Evolutionary conservation across 176 grass and related monocot species (phyloP).

Genomic region (Thalia dealbata): DNA sequence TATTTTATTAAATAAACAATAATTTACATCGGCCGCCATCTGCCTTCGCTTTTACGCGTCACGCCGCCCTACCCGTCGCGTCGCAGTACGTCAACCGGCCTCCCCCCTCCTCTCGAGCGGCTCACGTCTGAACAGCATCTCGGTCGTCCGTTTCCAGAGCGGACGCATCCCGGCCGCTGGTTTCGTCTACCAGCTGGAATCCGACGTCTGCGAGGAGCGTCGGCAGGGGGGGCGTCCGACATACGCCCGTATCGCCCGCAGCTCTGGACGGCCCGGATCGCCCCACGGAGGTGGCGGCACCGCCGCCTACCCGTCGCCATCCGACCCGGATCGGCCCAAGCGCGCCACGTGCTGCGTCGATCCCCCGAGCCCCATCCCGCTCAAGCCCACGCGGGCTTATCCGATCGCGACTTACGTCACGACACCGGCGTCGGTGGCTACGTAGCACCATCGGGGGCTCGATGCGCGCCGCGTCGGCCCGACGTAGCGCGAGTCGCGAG

Average conservation of each 20-base stretch:
- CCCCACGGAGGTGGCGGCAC: not conserved
- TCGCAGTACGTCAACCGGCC: not conserved
- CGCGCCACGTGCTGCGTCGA: not conserved
- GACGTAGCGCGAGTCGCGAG: no score
- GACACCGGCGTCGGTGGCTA: not conserved
- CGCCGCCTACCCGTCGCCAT: not conserved
- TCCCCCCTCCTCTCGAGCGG: not conserved
- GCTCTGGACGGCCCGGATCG: not conserved
- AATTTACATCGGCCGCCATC: not conserved
- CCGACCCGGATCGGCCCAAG: not conserved
- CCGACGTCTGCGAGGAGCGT: not conserved
- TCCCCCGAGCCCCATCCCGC: not conserved
- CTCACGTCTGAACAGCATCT: not conserved
- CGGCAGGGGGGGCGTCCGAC: not conserved
- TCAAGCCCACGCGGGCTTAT: not conserved
- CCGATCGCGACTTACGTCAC: not conserved
- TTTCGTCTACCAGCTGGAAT: not conserved
- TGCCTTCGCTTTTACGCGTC: not conserved
- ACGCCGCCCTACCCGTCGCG: not conserved
- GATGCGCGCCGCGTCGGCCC: no score
- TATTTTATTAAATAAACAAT: no score
- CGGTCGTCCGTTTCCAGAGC: not conserved
- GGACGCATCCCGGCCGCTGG: not conserved
- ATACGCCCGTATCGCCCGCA: not conserved
- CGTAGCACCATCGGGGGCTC: no score